Base-by-base conservation (phyloP, 108 stramenopile genomes). In the Craspedostauros australis region DNA sequence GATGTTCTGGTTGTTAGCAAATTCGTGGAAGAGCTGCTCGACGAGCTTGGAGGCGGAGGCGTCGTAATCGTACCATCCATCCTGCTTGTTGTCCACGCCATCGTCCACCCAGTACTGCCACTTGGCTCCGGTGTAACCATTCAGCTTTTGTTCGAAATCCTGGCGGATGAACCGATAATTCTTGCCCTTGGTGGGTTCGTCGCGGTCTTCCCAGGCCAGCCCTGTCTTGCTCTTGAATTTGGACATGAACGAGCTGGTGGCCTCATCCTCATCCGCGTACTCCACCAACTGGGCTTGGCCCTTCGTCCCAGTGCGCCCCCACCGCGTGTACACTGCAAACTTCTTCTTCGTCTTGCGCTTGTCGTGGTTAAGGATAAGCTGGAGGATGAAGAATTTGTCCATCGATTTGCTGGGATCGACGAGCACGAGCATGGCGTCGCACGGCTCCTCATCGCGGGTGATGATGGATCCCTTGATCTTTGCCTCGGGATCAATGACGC, bases 71-170 rank as follows among this genome's bases (percentile, higher is more conserved):
- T 75, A 72, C 74, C 74, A 75, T 19, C 70, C 74, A 56, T 71
- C 66, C 18, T 52, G 7, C 62, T 75, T 75, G 25, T 70, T 66
- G 46, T 72, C 62, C 15, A 68, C 62, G 4, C 37, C 53, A 50
- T 72, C 62, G 22, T 72, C 66, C 1, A 75, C 62, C 61, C 59
- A 75, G 54, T 75, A 75, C 49, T 70, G 47, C 72, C 72, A 73
- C 16, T 38, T n/a, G 22, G 31, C 66, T 12, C 25, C 27, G 27
- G n/a, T 1, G 14, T 31, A 49, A 21, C 49, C 24, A 9, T 26
- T n/a, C 15, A 61, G 21, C 20, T 57, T 58, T 25, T 55, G 31
- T 15, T 36, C 19, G 5, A 63, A 34, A 26, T 59, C 37, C 31
- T 43, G 40, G 1, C 27, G 42, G 57, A 57, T 49, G 20, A 57